phyloP scores from a whole-genome alignment of 2,329 filamentous ascomycete genomes.

The Rhexocercosporidium sp. region DNA sequence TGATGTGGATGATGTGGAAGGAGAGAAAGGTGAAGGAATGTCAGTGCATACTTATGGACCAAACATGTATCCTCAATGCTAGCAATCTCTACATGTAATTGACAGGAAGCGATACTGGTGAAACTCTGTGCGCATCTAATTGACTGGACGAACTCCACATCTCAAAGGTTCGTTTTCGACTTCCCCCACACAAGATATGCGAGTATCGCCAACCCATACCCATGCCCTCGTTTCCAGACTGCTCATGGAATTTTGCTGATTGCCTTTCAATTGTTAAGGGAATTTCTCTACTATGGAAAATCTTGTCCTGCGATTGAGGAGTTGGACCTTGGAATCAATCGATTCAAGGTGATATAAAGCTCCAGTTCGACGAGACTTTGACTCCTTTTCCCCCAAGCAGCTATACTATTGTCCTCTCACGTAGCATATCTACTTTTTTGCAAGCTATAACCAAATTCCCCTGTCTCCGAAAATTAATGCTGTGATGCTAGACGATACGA shows the following conservation, averaged over 20 bases:
- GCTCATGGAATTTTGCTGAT: neutral
- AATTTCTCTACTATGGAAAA: neutral
- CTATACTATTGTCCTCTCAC: neutral
- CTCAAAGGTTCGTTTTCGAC: constrained; percentile 10
- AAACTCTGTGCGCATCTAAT: neutral
- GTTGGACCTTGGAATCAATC: constrained; percentile 3
- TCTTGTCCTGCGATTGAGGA: neutral
- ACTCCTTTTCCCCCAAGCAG: neutral
- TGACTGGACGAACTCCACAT: constrained; percentile 14
- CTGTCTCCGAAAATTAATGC: neutral
- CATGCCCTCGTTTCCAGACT: too few relatives aligned
- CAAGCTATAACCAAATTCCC: neutral
- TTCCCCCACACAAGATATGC: neutral
- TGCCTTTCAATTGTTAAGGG: neutral
- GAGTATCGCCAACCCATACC: too few relatives aligned
- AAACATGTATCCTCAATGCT: neutral
- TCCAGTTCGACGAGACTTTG: neutral
- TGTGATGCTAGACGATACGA: neutral
- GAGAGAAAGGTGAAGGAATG: neutral
- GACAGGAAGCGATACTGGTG: neutral
- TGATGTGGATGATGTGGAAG: constrained; percentile 10
- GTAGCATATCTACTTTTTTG: neutral
- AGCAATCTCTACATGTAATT: neutral
- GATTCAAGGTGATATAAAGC: neutral
- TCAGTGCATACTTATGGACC: constrained; percentile 15